Conservation (phyloP, 257 asterid species). For the Solanum gandarillasii region DNA sequence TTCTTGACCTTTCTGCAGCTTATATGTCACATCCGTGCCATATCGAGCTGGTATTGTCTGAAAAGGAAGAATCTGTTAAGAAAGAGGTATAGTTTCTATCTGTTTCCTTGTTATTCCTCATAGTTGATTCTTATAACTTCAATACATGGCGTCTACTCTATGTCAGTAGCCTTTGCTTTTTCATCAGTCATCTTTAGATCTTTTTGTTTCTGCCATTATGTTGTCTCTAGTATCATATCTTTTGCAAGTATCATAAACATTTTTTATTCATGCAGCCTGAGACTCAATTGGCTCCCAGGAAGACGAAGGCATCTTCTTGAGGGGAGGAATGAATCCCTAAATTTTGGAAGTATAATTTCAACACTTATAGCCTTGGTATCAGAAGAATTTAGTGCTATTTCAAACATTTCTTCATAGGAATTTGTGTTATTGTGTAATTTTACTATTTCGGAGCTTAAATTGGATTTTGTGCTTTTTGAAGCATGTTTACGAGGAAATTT, state of each 20-base stretch:
- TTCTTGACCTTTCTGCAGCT: no score
- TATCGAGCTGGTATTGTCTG: no score
- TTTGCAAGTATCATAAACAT: neutral
- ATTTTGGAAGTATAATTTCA: neutral
- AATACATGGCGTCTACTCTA: no score
- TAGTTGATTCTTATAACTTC: no score
- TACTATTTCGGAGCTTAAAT: neutral
- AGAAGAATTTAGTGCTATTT: neutral
- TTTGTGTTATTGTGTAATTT: neutral
- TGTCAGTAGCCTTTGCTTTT: no score
- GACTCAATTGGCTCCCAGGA: slow-evolving; percentile 1
- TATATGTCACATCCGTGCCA: no score
- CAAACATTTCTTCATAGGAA: neutral
- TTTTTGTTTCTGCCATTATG: neutral
- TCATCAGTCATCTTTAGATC: neutral
- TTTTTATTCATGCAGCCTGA: neutral
- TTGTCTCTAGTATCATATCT: neutral
- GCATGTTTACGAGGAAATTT: neutral
- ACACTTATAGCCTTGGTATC: neutral
- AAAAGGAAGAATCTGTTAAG: no score
- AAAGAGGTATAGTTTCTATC: no score
- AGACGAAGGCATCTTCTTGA: neutral
- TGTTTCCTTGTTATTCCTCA: no score
- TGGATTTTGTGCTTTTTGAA: neutral
- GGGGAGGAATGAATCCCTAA: neutral